Conservation (phyloP, 768 basidiomycete species). For the Suillus discolor region DNA sequence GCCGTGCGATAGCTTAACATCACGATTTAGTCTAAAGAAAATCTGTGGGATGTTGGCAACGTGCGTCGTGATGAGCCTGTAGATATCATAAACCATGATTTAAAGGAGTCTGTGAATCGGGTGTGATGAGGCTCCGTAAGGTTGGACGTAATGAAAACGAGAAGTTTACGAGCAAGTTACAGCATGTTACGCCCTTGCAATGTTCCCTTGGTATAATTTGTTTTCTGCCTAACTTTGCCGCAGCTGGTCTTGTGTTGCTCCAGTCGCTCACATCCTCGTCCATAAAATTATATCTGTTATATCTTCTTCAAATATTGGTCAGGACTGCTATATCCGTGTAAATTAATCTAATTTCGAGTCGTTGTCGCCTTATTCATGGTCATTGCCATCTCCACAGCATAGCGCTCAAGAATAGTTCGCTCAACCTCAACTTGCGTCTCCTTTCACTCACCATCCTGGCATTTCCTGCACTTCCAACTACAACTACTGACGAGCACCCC, state of each 20-base stretch:
- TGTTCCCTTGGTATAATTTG: background rate
- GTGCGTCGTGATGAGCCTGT: background rate
- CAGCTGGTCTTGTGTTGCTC: constrained; percentile 3
- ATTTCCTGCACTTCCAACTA: background rate
- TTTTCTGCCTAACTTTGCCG: background rate
- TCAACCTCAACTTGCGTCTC: background rate
- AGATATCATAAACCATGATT: background rate
- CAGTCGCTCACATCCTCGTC: background rate
- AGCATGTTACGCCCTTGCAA: background rate
- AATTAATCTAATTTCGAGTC: background rate
- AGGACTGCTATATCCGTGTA: constrained; percentile 4
- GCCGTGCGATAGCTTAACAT: background rate
- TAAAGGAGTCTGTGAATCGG: background rate
- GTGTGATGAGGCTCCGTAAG: background rate
- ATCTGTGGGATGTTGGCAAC: background rate
- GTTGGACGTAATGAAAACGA: constrained; percentile 1
- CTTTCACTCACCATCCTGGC: background rate
- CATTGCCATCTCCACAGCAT: constrained; percentile 10
- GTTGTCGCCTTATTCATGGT: background rate
- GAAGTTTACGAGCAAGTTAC: background rate
- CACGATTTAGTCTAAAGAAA: background rate
- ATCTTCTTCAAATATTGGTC: background rate
- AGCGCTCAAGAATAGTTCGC: constrained; percentile 1
- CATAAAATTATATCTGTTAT: background rate
- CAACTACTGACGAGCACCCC: background rate